Evolutionary conservation across 2,329 filamentous ascomycete species (phyloP), one percentile per base, ranked within the genome.

Genomic region (Penicillium sp.): DNA sequence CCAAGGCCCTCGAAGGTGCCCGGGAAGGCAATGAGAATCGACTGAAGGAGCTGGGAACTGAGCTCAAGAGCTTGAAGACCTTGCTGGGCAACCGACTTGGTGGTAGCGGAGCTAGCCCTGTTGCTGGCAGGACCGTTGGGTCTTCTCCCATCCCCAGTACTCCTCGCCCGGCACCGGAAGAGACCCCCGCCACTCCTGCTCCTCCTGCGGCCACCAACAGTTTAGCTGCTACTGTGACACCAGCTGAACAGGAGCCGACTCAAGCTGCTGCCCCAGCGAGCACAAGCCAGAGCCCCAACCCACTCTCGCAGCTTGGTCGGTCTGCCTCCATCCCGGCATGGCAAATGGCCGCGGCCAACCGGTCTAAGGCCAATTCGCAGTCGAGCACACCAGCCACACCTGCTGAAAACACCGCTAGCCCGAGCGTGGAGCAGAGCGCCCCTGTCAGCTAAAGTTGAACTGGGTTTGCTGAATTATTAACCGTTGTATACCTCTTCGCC

Each of bases 1-100:
- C 94, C 7, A 88, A 87, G 68, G 90, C 90, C 2, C 79, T 98
- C 61, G 83, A 93, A 56, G 85, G 85, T 46, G 88, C 96, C 64
- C 91, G 91, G 71, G 87, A 91, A 54, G 77, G 82, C 47, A 88
- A 87, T 24, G 90, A 97, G 64, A 79, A 76, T 57, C 79, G 89
- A 43, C 74, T 98, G 51, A 85, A 83, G 68, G 93, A 97, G 61
- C 80, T 98, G 57, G 87, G 87, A 58, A 80, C 77, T 6, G 93
- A 98, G 70, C 77, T 98, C 61, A 88, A 87, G 75, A 96, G 90
- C 66, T 74, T 98, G 61, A 97, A 96, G 78, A 87, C 87, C 2
- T 76, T 98, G 46, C 81, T 98, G 44, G 76, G 76, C 31, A 85
- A 83, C 66, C 72, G 82, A 38, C 75, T 84, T 39, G 72, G 73